Base-by-base conservation (phyloP, 1,284 basidiomycete species). In the Inonotus obliquus region DNA sequence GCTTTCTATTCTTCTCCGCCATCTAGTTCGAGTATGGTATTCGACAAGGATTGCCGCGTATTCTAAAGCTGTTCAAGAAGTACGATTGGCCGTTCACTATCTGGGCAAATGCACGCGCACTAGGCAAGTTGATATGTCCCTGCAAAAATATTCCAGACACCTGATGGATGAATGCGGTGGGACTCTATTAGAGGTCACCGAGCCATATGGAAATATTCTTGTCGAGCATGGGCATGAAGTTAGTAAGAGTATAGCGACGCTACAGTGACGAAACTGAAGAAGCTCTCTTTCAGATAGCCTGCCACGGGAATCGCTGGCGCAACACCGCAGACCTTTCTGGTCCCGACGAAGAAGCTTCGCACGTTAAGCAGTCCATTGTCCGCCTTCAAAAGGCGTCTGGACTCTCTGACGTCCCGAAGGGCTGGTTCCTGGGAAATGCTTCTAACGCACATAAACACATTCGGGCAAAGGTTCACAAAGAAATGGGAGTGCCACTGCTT, bases 41-140 rank as follows among this genome's bases (percentile, higher is more conserved):
- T 6, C 72, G 73, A 47, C 69, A 71, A 1, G 75, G 75, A 0
- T 72, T 77, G 54, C 75, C 73, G 69, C 66, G 75, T n/a, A 61
- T 58, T 4, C 38, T 51, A 44, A 61, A 70, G 32, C 64, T 77
- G 23, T 73, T 77, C 62, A 67, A 71, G 25, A 67, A 73, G 62
- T 67, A 69, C 45, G 54, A 63, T 6, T 55, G 73, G 48, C 58
- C 59, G 13, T 72, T 73, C 57, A 75, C 74, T 38, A 64, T 67
- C 38, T 75, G 73, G 69, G 69, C 71, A 21, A 69, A 75, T 11
- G 75, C 73, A 7, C 63, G 69, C 21, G 74, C 75, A 2, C 68
- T 76, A 25, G 67, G 72, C 54, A 67, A 70, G 57, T 75, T 75
- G 60, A 73, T 74, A 1, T 64, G 63, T 25, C n/a, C 41, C 10